These are phyloP conservation scores for Citrus cavaleriei DNA, from an alignment of 345 rosid genomes.

Conservation along the genomic window DNA sequence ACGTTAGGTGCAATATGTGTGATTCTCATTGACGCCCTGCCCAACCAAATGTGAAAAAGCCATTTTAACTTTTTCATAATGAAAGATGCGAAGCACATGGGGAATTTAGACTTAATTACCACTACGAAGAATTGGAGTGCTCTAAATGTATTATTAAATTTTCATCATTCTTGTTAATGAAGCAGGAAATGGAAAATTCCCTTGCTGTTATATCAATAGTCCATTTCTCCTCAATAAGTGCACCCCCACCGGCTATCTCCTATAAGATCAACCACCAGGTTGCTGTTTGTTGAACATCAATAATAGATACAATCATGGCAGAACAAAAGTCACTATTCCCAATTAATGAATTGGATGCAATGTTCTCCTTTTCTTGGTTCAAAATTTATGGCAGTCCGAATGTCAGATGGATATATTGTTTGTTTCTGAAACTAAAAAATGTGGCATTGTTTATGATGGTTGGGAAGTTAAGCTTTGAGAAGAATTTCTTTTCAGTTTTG, in stretches of 20 bases:
- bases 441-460: slow-evolving; percentile 6
- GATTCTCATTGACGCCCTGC: not conserved
- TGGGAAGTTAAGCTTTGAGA: slow-evolving; percentile 10
- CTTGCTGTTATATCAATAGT: not conserved
- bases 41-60: not conserved
- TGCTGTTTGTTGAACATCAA: not conserved
- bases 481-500: slow-evolving; percentile 6
- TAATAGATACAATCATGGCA: not conserved
- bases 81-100: not conserved
- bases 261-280: not conserved
- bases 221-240: not conserved
- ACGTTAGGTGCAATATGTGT: not conserved
- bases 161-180: not conserved
- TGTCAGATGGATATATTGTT: not conserved
- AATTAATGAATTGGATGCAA: not conserved
- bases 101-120: not conserved
- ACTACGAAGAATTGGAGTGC: no score
- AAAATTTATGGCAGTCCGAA: not conserved
- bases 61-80: not conserved
- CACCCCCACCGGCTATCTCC: not conserved
- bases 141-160: not conserved
- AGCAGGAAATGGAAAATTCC: not conserved
- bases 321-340: not conserved
- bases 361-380: not conserved
- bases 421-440: slow-evolving; percentile 3